phyloP scores from a whole-genome alignment of 441 rosid genomes.

The Pelargonium myrrhifolium region DNA sequence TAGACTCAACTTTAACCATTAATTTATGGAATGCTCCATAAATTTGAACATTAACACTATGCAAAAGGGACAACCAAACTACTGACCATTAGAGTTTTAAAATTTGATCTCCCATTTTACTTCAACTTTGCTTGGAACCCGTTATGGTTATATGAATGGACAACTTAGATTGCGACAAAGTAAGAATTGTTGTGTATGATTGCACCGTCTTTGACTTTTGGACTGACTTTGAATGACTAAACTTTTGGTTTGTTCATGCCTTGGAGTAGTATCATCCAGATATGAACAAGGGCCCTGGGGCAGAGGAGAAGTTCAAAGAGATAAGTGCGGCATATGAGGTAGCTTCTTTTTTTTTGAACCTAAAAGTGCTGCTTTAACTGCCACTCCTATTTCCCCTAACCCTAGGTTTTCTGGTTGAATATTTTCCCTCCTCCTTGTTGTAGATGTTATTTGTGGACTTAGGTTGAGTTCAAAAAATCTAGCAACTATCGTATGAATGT shows the following conservation, averaged over 20 bases:
- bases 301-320: constrained; percentile 89
- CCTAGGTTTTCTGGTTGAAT: neutral
- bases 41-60: too few species aligned
- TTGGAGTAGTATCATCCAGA: constrained; percentile 82
- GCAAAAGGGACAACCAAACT: neutral
- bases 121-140: neutral
- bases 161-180: neutral
- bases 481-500: neutral
- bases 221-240: neutral
- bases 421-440: too few species aligned
- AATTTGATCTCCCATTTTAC: neutral
- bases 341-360: constrained; percentile 16
- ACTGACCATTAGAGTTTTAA: neutral
- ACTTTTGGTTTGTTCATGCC: constrained; percentile 19
- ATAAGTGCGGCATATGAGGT: constrained; percentile 98
- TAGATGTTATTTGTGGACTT: neutral
- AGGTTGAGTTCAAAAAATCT: neutral
- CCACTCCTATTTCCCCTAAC: neutral
- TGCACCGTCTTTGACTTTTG: neutral
- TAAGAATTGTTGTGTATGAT: neutral
- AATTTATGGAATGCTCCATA: neutral
- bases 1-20: neutral
- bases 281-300: constrained; percentile 65
- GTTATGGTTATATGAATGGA: neutral
- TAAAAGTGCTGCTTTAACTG: constrained; percentile 8